These are phyloP conservation scores for Linum trigynum DNA, from an alignment of 345 rosid species.

Conservation along the genomic window DNA sequence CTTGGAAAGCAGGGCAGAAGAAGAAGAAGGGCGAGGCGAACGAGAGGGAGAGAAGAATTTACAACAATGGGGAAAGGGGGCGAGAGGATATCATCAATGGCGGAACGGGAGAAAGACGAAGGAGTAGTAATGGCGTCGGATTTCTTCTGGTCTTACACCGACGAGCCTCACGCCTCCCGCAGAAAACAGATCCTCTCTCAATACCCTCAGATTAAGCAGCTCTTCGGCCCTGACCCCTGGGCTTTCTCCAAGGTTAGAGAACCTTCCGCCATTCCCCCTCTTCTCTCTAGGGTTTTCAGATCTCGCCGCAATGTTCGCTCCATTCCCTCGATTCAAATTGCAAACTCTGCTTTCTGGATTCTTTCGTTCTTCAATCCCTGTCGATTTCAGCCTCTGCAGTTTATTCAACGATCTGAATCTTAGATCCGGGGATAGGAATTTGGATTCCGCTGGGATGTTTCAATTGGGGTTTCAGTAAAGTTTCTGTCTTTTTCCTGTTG, in stretches of 20 bases:
- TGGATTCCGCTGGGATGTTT: not conserved
- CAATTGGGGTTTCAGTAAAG: not conserved
- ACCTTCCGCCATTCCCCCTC: not conserved
- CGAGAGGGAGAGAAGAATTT: not conserved
- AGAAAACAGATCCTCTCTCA: conserved; percentile 77
- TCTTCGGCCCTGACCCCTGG: conserved; percentile 81
- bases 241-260: conserved; percentile 55
- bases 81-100: conserved; percentile 20
- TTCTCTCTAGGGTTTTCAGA: not conserved
- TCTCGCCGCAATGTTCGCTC: no score
- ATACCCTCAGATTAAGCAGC: conserved; percentile 71
- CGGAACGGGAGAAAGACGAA: conserved; percentile 19
- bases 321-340: not conserved
- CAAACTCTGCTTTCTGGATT: no score
- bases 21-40: not conserved
- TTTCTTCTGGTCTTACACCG: conserved; percentile 89
- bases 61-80: conserved; percentile 12
- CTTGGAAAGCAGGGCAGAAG: no score
- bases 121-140: conserved; percentile 60
- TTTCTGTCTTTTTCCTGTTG: conserved; percentile 6
- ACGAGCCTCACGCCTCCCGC: conserved; percentile 80
- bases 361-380: no score
- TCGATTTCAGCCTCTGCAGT: no score
- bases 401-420: no score
- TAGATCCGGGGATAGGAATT: no score